Conservation (phyloP, 2,329 filamentous ascomycete genomes). For the Westerdykella aurantiaca region DNA sequence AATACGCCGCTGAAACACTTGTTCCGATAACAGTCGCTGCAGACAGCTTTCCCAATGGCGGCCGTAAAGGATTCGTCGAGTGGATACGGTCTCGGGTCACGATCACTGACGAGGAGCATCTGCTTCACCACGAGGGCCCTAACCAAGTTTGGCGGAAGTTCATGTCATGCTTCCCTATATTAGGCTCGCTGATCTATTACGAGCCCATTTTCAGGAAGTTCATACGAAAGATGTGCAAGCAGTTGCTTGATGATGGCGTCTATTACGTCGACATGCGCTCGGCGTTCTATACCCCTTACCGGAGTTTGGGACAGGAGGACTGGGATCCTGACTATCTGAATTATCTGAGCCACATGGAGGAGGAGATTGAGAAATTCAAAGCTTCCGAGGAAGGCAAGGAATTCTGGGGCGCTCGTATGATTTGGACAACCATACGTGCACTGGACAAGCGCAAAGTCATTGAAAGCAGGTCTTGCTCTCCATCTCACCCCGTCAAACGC, state of each 20-base stretch:
- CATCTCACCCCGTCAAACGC: not conserved
- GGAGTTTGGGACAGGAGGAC: constrained; percentile 56
- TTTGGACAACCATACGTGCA: constrained; percentile 72
- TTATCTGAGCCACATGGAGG: constrained; percentile 66
- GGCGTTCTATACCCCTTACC: constrained; percentile 67
- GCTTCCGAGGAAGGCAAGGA: constrained; percentile 60
- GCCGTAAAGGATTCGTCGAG: constrained; percentile 62
- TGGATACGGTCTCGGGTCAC: constrained; percentile 72
- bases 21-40: constrained; percentile 60
- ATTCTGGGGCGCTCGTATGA: constrained; percentile 81
- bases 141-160: constrained; percentile 85
- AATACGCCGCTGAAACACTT: constrained; percentile 56
- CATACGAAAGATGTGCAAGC: constrained; percentile 62
- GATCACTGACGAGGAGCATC: constrained; percentile 65
- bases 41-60: constrained; percentile 67
- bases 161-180: constrained; percentile 63
- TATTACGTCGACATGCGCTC: constrained; percentile 78
- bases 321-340: constrained; percentile 63
- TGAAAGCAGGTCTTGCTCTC: constrained; percentile 45
- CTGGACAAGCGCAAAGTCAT: constrained; percentile 61
- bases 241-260: constrained; percentile 74
- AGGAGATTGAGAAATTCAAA: constrained; percentile 74
- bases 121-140: constrained; percentile 75
- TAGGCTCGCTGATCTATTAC: constrained; percentile 70
- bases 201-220: constrained; percentile 82